Evolutionary conservation across 1,284 basidiomycete species (phyloP).

Genomic region (Microstroma glucosiphilum): DNA sequence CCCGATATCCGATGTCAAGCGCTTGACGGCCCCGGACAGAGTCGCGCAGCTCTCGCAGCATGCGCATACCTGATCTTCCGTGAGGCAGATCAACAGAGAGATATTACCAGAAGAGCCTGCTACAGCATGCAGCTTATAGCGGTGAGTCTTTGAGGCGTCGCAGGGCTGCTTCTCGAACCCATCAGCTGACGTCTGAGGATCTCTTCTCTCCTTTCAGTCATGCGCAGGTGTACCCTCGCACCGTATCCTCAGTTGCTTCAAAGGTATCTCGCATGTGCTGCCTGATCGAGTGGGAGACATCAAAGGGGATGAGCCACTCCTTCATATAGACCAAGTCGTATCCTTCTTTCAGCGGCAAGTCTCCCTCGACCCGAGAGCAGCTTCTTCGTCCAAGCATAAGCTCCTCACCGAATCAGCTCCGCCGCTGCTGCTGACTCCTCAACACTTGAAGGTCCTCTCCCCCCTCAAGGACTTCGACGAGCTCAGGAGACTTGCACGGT

Average conservation of each 20-base stretch:
- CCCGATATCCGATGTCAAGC: not conserved
- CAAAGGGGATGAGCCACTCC: not conserved
- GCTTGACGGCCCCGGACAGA: not conserved
- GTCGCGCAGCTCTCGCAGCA: not conserved
- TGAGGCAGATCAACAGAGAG: not conserved
- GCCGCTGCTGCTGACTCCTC: not conserved
- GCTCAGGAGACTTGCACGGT: not conserved
- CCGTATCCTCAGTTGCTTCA: not conserved
- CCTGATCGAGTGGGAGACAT: not conserved
- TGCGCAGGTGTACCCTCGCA: not conserved
- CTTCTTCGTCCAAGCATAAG: not conserved
- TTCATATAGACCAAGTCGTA: conserved; percentile 3
- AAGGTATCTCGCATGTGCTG: not conserved
- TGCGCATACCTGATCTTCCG: not conserved
- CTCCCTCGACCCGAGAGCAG: not conserved
- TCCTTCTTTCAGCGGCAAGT: not conserved
- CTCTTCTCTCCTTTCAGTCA: too few relatives aligned
- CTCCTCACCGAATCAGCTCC: not conserved
- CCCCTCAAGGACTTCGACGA: not conserved
- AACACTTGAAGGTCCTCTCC: not conserved
- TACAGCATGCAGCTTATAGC: conserved; percentile 4
- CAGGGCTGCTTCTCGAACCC: too few relatives aligned
- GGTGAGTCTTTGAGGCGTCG: too few relatives aligned
- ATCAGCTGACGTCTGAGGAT: too few relatives aligned
- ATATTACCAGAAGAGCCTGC: not conserved